Conservation (phyloP, 73 alveolate genomes). For the Paramecium bursaria region DNA sequence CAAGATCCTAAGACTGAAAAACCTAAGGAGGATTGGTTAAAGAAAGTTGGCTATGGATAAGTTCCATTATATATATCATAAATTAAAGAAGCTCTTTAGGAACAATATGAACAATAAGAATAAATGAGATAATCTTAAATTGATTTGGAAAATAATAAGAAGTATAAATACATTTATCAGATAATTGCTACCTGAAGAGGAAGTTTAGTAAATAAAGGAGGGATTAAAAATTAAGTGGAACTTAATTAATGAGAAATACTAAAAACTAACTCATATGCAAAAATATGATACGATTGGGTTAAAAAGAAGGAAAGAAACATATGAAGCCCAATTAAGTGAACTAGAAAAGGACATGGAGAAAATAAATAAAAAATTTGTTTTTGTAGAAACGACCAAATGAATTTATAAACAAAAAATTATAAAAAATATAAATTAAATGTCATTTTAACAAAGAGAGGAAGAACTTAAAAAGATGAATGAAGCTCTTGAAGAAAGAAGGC, state of each 20-base stretch:
- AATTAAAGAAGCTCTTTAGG: slow-evolving; percentile 71
- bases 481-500: slow-evolving; percentile 45
- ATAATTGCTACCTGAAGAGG: slow-evolving; percentile 72
- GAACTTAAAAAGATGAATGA: slow-evolving; percentile 40
- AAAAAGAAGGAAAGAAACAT: slow-evolving; percentile 44
- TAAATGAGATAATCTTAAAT: slow-evolving; percentile 66
- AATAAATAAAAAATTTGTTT: slow-evolving; percentile 29
- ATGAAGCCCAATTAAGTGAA: slow-evolving; percentile 7
- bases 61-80: slow-evolving; percentile 72
- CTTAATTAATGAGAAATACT: slow-evolving; percentile 72
- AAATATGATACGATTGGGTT: slow-evolving; percentile 77
- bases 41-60: slow-evolving; percentile 75
- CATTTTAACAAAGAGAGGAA: slow-evolving; percentile 17
- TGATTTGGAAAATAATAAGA: slow-evolving; percentile 50
- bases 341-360: slow-evolving; percentile 54
- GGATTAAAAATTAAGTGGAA: slow-evolving; percentile 78
- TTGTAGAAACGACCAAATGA: slow-evolving; percentile 13
- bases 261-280: slow-evolving; percentile 71
- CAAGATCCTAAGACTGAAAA: slow-evolving; percentile 70
- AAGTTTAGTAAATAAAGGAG: slow-evolving; percentile 72
- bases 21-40: slow-evolving; percentile 58
- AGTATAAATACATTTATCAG: slow-evolving; percentile 6
- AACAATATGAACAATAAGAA: slow-evolving; percentile 78
- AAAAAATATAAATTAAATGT: not conserved
- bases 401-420: not conserved